A percentile compares a stretch with the other conserved stretches of the same genome.
These are phyloP conservation scores for Myxozyma geophila DNA, from an alignment of 805 yeast genomes.

Conservation along the genomic window DNA sequence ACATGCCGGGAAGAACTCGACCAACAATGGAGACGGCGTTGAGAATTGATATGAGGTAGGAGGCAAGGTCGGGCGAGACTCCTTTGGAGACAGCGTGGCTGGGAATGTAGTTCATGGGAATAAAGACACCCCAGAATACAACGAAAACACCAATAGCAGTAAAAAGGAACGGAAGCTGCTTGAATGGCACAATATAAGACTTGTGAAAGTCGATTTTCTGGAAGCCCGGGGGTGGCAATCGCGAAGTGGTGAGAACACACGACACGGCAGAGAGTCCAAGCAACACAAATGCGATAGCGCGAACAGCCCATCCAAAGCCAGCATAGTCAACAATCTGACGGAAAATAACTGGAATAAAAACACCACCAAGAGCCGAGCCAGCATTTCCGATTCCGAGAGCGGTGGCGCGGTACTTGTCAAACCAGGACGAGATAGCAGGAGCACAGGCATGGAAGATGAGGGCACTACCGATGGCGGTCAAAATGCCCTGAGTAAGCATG, in stretches of 20 bases:
- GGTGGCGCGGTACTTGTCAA: slow-evolving; percentile 50
- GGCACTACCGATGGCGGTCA: slow-evolving; percentile 53
- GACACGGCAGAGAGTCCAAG: slow-evolving; percentile 41
- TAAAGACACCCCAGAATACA: slow-evolving; percentile 43
- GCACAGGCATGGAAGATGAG: slow-evolving; percentile 53
- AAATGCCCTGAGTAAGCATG: slow-evolving; percentile 56
- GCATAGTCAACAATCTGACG: slow-evolving; percentile 49
- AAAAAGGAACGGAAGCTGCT: slow-evolving; percentile 38
- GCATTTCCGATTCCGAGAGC: slow-evolving; percentile 54
- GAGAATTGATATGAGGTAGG: slow-evolving; percentile 44
- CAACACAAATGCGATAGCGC: slow-evolving; percentile 54
- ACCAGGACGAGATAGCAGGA: slow-evolving; percentile 54
- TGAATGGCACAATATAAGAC: slow-evolving; percentile 38
- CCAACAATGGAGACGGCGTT: slow-evolving; percentile 53
- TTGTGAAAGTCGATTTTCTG: slow-evolving; percentile 16
- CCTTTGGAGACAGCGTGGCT: slow-evolving; percentile 41
- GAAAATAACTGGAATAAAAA: slow-evolving; percentile 54
- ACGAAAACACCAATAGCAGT: slow-evolving; percentile 39
- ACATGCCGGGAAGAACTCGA: slow-evolving; percentile 54
- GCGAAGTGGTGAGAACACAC: slow-evolving; percentile 38
- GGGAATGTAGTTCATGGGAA: slow-evolving; percentile 44
- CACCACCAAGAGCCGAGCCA: slow-evolving; percentile 60
- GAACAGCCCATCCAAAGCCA: slow-evolving; percentile 60
- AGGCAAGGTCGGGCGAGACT: slow-evolving; percentile 30
- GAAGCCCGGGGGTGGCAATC: slow-evolving; percentile 36